Evolutionary conservation across 805 yeast species (phyloP).

Genomic region (Saccharomycopsis oosterbeekiorum): DNA sequence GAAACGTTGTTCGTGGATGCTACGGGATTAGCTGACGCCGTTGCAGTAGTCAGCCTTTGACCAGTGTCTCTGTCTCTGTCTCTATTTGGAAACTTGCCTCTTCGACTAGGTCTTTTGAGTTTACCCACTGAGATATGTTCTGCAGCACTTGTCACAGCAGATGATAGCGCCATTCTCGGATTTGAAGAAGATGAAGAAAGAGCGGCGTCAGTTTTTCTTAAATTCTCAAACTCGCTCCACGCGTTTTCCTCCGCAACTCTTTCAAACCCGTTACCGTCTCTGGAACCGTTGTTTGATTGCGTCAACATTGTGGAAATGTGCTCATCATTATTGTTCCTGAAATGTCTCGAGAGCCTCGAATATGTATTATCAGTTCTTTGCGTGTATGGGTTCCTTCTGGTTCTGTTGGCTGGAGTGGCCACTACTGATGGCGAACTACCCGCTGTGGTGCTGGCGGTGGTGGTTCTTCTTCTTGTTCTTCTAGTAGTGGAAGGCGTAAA

Average conservation of each 20-base stretch:
- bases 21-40: neutral
- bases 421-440: no score
- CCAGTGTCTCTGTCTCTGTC: neutral
- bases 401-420: neutral
- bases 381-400: slow-evolving; percentile 4
- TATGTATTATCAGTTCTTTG: slow-evolving; percentile 8
- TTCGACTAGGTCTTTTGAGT: slow-evolving; percentile 22
- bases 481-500: neutral
- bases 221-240: slow-evolving; percentile 12
- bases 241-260: slow-evolving; percentile 19
- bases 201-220: slow-evolving; percentile 1
- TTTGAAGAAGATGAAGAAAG: neutral
- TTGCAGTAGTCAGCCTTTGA: neutral
- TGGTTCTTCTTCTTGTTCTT: neutral
- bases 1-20: neutral
- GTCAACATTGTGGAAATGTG: neutral
- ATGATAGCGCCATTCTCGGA: neutral
- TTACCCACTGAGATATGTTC: slow-evolving; percentile 15
- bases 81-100: slow-evolving; percentile 6
- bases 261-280: neutral
- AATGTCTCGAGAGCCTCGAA: slow-evolving; percentile 2
- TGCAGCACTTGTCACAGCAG: neutral
- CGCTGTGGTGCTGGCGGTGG: no score
- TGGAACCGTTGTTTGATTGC: neutral
- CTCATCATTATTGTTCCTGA: neutral